Evolutionary conservation across 2,329 filamentous ascomycete species (phyloP).

Genomic region (Alternaria sp.): DNA sequence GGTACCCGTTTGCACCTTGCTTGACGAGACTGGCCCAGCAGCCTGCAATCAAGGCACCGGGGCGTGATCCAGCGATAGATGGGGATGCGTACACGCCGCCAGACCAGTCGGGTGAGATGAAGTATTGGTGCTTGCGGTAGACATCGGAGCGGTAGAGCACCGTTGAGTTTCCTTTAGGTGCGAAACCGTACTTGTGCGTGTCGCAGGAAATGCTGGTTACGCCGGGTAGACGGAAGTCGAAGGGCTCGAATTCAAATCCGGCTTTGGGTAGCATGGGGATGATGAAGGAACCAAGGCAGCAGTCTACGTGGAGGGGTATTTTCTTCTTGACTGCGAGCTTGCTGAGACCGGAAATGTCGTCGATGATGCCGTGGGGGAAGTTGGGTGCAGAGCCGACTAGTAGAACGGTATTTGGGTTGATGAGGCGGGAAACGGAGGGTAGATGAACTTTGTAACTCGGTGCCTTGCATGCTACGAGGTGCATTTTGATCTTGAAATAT

Average conservation of each 20-base stretch:
- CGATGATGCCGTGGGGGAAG: slow-evolving; percentile 97
- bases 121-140: slow-evolving; percentile 92
- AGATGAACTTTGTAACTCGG: slow-evolving; percentile 86
- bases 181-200: slow-evolving; percentile 99
- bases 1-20: slow-evolving; percentile 86
- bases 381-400: slow-evolving; percentile 96
- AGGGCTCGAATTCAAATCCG: slow-evolving; percentile 87
- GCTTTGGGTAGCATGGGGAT: slow-evolving; percentile 90
- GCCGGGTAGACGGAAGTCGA: slow-evolving; percentile 93
- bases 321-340: slow-evolving; percentile 80
- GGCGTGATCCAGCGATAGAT: slow-evolving; percentile 87
- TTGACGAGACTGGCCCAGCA: slow-evolving; percentile 94
- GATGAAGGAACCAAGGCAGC: slow-evolving; percentile 95
- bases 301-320: slow-evolving; percentile 93
- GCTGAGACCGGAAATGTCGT: slow-evolving; percentile 87
- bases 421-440: slow-evolving; percentile 77
- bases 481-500: slow-evolving; percentile 97
- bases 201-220: slow-evolving; percentile 96
- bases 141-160: slow-evolving; percentile 84
- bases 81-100: slow-evolving; percentile 96
- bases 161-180: slow-evolving; percentile 95
- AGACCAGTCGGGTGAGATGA: slow-evolving; percentile 92
- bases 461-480: slow-evolving; percentile 85
- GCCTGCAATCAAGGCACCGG: slow-evolving; percentile 91
- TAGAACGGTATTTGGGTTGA: slow-evolving; percentile 93